Evolutionary conservation across 1,139 yeast species (phyloP), one percentile per base, ranked within the genome.

Genomic region (Arxiozyma bovina): DNA sequence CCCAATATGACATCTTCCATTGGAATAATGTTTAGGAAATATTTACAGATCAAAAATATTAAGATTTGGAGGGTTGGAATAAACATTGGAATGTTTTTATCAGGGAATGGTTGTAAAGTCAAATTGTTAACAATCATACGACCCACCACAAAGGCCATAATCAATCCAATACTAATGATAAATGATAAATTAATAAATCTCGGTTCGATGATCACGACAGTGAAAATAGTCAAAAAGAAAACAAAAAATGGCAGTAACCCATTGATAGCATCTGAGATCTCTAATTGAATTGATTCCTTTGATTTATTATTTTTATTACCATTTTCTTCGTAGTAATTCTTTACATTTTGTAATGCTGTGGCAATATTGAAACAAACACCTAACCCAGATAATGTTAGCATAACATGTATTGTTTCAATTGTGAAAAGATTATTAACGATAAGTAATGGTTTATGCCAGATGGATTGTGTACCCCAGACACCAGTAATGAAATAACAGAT

Each of bases 41-140:
- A 55, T 23, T 71, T 59, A 21, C 79, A n/a, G 42, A 64, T 61
- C n/a, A 53, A 30, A 58, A 80, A 77, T 3, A 76, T 55, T 0
- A 75, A 45, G 40, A 83, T 66, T 63, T 89, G 94, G 1, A 73
- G 64, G 1, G 75, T 41, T 21, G 97, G 96, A 38, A 85, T 74
- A 50, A 80, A 74, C 77, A 83, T 78, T 46, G 96, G 89, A 38
- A 83, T 78, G 58, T 88, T 87, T 57, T 78, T 62, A 68, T 76
- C 73, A 51, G 98, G 98, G 76, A 87, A 91, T 3, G 72, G 65
- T 66, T 88, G 96, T 55, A 79, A 72, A 0, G 97, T 89, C 64
- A 91, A 81, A 70, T 91, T 97, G 3, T 90, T 94, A 56, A 87
- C 77, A 64, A 91, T 91, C 62, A 91, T 88, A 67, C 95, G 80